Evolutionary conservation across 2,329 filamentous ascomycete species (phyloP), one percentile per base, ranked within the genome.

Genomic region (Pseudogymnoascus pannorum): DNA sequence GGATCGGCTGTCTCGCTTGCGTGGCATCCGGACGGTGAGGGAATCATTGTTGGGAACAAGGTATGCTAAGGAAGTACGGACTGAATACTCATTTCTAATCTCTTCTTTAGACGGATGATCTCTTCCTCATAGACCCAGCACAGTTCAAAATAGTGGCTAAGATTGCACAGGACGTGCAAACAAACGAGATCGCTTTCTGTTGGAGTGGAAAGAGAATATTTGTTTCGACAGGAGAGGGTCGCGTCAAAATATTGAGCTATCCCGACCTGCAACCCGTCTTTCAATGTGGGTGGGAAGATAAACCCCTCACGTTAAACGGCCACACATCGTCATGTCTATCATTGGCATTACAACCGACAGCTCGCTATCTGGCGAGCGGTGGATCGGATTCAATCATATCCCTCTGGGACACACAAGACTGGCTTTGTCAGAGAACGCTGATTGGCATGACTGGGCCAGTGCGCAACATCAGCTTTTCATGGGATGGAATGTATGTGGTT

Each of bases 401-500:
- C 4, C 77, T 93, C 2, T 93, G 89, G 87, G 88, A 92, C 68
- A 92, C 89, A 3, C 80, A 81, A 40, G 86, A 89, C 66, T 92
- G 88, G 87, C 84, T 89, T 61, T 92, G 88, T 70, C 82, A 87
- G 68, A 81, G 86, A 63, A 91, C 88, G 1, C 78, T 92, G 42
- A 85, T 85, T 35, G 80, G 83, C 67, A 87, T 90, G 77, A 79
- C 81, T 8, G 87, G 87, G 1, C 84, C 88, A 2, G 85, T 92
- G 26, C 81, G 84, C 69, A 89, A 83, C 70, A 79, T 92, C 61
- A 69, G 87, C 69, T 93, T 92, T 71, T 88, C 84, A 14, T 92
- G 89, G 73, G 89, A 92, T 68, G 89, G 89, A 1, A 86, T 83
- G 68, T 93, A 87, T 70, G 76, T 92, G 22, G 84, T 87, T 2